Conservation (phyloP, 306 rosid genomes). For the Begonia peltatifolia region DNA sequence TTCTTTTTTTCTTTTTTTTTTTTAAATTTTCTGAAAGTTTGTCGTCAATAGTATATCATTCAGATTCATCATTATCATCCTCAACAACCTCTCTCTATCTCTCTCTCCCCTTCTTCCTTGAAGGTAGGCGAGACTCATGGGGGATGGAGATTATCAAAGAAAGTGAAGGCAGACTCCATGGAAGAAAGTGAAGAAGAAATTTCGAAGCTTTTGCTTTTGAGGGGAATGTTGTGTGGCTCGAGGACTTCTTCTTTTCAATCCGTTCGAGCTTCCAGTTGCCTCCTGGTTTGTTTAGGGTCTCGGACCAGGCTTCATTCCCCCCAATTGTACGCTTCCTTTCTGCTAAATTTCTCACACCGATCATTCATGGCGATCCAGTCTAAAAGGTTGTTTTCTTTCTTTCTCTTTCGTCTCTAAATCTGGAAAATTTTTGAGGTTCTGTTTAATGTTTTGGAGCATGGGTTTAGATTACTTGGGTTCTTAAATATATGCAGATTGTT, state of each 20-base stretch:
- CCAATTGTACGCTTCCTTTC: constrained; percentile 63
- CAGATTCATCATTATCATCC: constrained; percentile 23
- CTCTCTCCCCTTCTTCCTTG: constrained; percentile 25
- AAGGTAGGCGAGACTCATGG: constrained; percentile 53
- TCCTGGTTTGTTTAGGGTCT: constrained; percentile 24
- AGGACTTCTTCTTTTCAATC: constrained; percentile 40
- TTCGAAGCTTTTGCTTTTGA: constrained; percentile 48
- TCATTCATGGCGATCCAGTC: not conserved
- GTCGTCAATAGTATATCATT: constrained; percentile 14
- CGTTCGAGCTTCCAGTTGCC: not conserved
- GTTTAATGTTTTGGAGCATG: constrained; percentile 12
- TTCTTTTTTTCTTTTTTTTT: constrained; percentile 11
- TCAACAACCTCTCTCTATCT: not conserved
- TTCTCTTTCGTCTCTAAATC: not conserved
- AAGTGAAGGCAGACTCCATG: not conserved
- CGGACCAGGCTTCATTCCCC: constrained; percentile 99
- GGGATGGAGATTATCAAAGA: constrained; percentile 16
- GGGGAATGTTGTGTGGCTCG: constrained; percentile 99
- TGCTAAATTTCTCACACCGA: not conserved
- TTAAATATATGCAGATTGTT: constrained; percentile 46
- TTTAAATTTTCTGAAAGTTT: constrained; percentile 30
- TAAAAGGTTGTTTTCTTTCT: constrained; percentile 13
- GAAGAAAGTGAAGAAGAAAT: not conserved
- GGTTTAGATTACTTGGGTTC: constrained; percentile 12
- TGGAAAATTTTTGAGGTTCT: not conserved